Conservation (phyloP, 2,329 filamentous ascomycete genomes). For the Claviceps fusiformis region DNA sequence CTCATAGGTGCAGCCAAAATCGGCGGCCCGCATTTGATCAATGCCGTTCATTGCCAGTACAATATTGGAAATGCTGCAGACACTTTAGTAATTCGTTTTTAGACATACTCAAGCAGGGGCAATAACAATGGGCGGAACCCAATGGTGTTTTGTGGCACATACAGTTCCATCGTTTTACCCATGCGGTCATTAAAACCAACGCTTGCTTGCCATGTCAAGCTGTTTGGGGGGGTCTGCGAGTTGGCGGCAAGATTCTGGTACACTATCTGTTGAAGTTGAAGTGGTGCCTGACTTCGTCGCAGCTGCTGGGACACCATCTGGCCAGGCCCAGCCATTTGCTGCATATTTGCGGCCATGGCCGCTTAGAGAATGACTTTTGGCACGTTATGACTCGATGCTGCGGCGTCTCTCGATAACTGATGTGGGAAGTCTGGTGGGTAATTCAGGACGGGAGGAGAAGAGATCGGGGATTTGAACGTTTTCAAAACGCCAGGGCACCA, state of each 20-base stretch:
- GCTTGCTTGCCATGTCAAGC: conserved; percentile 25
- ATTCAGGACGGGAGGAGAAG: background rate
- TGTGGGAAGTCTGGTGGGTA: background rate
- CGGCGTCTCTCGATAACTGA: background rate
- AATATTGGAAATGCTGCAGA: conserved; percentile 35
- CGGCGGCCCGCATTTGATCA: conserved; percentile 27
- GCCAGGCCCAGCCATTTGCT: conserved; percentile 38
- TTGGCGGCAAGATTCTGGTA: conserved; percentile 25
- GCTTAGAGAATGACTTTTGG: conserved; percentile 12
- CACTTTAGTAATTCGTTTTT: conserved; percentile 3
- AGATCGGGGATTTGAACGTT: background rate
- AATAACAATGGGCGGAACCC: background rate
- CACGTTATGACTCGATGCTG: background rate
- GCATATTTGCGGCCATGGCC: conserved; percentile 48
- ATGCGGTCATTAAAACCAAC: conserved; percentile 26
- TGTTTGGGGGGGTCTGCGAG: conserved; percentile 17
- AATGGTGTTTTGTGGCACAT: conserved; percentile 10
- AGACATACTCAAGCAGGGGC: conserved; percentile 8
- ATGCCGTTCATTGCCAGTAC: conserved; percentile 29
- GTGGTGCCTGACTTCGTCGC: conserved; percentile 15
- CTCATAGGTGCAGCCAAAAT: conserved; percentile 33
- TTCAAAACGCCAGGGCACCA: background rate
- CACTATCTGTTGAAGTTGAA: conserved; percentile 25
- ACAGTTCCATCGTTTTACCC: conserved; percentile 30
- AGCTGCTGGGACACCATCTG: conserved; percentile 32